Evolutionary conservation across 768 basidiomycete genomes (phyloP), one percentile per base, ranked within the genome.

Genomic region (Lanmaoa rubissima): DNA sequence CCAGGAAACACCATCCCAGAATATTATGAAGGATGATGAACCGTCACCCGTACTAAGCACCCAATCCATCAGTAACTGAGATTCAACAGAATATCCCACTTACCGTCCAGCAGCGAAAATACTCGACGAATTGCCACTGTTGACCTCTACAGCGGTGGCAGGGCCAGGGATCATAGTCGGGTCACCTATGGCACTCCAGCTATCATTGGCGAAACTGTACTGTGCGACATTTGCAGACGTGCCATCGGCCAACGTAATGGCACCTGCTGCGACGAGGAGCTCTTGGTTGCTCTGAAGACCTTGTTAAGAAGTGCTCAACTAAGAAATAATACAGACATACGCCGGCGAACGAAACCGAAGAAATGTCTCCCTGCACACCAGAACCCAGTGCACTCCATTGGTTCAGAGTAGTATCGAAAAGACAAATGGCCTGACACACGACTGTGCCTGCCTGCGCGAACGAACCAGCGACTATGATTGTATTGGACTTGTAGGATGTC

Each of bases 81-180:
- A 43, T 16, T 39, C 24, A 14, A 40, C 58, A 35, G 44, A 40
- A n/a, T 10, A 42, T 48, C 13, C 16, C n/a, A 73, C 86, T 68
- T 58, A 93, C 87, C 81, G 83, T 63, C 96, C 96, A 35, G 94
- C 92, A 46, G 88, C 92, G 65, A 94, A 99, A 53, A 98, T 81
- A 65, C 90, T 96, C 63, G 84, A 90, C 1, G 74, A 69, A 67
- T 97, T 93, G 21, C 82, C 81, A 60, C 86, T 77, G 70, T 98
- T 92, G 41, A 94, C 88, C 51, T 88, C 88, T 50, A 98, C 69
- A 12, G 96, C 94, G 4, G 93, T 90, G 2, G 94, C 89, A 3
- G 94, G 94, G 4, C 96, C 96, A 44, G 94, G 92, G 24, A 98
- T 77, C 46, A 82, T 78, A 13, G 71, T 69, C 13, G 81, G 71